phyloP scores from a whole-genome alignment of 495 filamentous ascomycete genomes.

The Aspergillus kassunensis region DNA sequence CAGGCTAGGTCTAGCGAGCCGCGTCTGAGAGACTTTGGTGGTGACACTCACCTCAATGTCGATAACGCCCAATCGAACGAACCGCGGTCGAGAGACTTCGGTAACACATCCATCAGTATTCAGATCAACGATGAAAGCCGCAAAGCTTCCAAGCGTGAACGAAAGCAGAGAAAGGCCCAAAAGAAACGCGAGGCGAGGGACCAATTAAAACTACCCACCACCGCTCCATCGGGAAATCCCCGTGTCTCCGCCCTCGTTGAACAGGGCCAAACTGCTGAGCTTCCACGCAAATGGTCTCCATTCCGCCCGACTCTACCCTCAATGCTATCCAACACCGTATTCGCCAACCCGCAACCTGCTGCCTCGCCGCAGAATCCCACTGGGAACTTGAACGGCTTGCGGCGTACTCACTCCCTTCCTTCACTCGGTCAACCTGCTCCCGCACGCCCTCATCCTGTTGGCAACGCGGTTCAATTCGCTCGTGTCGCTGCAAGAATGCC shows the following conservation, averaged over 20 bases:
- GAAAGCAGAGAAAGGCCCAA: constrained; percentile 27
- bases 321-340: constrained; percentile 62
- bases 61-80: constrained; percentile 27
- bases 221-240: constrained; percentile 4
- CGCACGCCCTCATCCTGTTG: constrained; percentile 39
- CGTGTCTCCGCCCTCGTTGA: not conserved
- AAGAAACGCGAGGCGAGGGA: constrained; percentile 22
- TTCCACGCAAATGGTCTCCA: constrained; percentile 25
- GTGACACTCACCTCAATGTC: not conserved
- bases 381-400: constrained; percentile 56
- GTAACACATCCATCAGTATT: constrained; percentile 5
- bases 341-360: constrained; percentile 39
- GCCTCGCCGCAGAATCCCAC: constrained; percentile 23
- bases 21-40: constrained; percentile 28
- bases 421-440: constrained; percentile 49
- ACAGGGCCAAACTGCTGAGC: constrained; percentile 14
- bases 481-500: constrained; percentile 35
- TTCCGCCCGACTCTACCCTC: constrained; percentile 54
- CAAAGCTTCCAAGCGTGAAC: constrained; percentile 26
- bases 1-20: constrained; percentile 20
- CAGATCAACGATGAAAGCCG: constrained; percentile 14
- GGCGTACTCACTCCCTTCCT: constrained; percentile 76
- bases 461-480: constrained; percentile 40
- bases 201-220: constrained; percentile 15
- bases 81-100: too few relatives aligned